Percentiles rank a stretch among this genome's conserved stretches.
These are phyloP conservation scores for Coniferiporia sulphurascens DNA, from an alignment of 1,284 basidiomycete genomes.

Conservation along the genomic window DNA sequence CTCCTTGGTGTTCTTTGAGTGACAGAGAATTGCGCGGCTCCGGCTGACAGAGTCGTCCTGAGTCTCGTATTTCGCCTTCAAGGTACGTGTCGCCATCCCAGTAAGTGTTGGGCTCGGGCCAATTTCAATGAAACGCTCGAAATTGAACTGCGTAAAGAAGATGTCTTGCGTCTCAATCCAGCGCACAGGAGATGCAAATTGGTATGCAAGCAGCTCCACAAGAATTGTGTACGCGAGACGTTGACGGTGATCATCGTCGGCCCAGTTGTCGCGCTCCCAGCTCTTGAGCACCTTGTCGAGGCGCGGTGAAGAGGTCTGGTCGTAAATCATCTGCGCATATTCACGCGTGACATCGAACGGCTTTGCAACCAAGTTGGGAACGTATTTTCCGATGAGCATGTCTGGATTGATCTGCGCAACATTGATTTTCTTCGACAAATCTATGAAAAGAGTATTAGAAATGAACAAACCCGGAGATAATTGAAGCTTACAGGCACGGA, in stretches of 20 bases:
- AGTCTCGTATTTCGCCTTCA: slow-evolving; percentile 94
- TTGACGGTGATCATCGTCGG: slow-evolving; percentile 74
- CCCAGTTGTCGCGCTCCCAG: slow-evolving; percentile 95
- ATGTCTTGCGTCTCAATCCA: slow-evolving; percentile 99
- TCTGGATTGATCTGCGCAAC: slow-evolving; percentile 87
- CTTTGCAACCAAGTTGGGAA: slow-evolving; percentile 94
- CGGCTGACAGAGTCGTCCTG: slow-evolving; percentile 83
- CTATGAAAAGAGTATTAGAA: slow-evolving; percentile 36
- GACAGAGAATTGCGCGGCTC: slow-evolving; percentile 83
- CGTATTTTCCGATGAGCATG: slow-evolving; percentile 90
- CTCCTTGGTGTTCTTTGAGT: slow-evolving; percentile 93
- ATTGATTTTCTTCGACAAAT: slow-evolving; percentile 98
- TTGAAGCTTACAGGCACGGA: slow-evolving; percentile 75
- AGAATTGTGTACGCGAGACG: slow-evolving; percentile 93
- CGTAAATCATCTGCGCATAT: slow-evolving; percentile 93
- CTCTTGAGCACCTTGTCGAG: slow-evolving; percentile 89
- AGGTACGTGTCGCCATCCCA: slow-evolving; percentile 92
- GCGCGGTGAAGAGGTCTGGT: slow-evolving; percentile 90
- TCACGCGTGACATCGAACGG: slow-evolving; percentile 89
- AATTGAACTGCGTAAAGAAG: slow-evolving; percentile 84
- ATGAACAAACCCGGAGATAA: slow-evolving; percentile 22
- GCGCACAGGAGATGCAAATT: slow-evolving; percentile 92
- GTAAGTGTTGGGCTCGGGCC: slow-evolving; percentile 95
- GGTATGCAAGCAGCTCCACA: slow-evolving; percentile 94
- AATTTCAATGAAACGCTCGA: slow-evolving; percentile 93